Percentiles rank a stretch among this genome's conserved stretches.
Evolutionary conservation across 257 asterid species (phyloP).

Genomic region (Paulownia fortunei): DNA sequence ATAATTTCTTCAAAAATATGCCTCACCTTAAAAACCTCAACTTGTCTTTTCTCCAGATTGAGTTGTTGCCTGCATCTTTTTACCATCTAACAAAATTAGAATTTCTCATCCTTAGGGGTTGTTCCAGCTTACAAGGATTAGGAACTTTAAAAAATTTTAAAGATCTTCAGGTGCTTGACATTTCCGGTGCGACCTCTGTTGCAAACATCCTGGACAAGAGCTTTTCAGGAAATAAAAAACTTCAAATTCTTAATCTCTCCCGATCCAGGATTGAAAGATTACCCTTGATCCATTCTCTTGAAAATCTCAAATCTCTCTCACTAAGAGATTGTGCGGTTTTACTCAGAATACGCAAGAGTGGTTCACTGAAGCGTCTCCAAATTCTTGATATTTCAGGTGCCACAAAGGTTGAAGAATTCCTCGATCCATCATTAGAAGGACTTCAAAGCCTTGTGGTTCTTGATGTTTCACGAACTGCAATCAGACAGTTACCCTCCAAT

Average conservation of each 20-base stretch:
- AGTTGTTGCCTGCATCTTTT: conserved; percentile 10
- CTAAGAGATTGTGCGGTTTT: conserved; percentile 32
- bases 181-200: conserved; percentile 35
- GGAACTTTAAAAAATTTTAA: conserved; percentile 20
- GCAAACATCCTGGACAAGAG: conserved; percentile 39
- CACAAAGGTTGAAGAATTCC: conserved; percentile 37
- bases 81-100: conserved; percentile 19
- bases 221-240: conserved; percentile 31
- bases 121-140: conserved; percentile 2
- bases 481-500: conserved; percentile 37
- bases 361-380: conserved; percentile 23
- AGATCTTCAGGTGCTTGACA: conserved; percentile 43
- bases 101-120: conserved; percentile 36
- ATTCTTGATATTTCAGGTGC: conserved; percentile 52
- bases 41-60: conserved; percentile 28
- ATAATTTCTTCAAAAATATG: conserved; percentile 4
- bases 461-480: conserved; percentile 43
- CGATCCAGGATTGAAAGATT: conserved; percentile 30
- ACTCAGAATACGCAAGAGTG: conserved; percentile 40
- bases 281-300: conserved; percentile 43
- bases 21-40: conserved; percentile 36
- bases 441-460: conserved; percentile 31
- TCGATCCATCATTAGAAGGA: conserved; percentile 42
- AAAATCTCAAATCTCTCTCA: conserved; percentile 38
- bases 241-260: conserved; percentile 44